Evolutionary conservation across 371 early-diverging fungal genomes (phyloP).

Genomic region (Furculomyces boomerangus): DNA sequence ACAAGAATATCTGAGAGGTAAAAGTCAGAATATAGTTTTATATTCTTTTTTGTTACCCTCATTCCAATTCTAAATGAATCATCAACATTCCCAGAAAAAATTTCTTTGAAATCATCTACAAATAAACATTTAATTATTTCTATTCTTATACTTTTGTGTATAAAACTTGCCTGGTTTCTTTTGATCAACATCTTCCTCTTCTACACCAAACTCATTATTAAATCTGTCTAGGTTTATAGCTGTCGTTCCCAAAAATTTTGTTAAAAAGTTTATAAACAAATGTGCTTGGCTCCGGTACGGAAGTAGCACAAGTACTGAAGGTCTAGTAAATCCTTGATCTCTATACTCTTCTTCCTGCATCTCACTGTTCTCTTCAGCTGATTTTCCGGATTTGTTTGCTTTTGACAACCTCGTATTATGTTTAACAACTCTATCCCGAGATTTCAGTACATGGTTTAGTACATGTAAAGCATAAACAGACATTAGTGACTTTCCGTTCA

Average conservation of each 20-base stretch:
- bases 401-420: slow-evolving; percentile 56
- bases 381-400: slow-evolving; percentile 12
- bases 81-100: slow-evolving; percentile 86
- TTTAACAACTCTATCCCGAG: slow-evolving; percentile 43
- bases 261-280: slow-evolving; percentile 54
- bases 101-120: slow-evolving; percentile 48
- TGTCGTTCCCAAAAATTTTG: slow-evolving; percentile 54
- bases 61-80: slow-evolving; percentile 91
- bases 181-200: slow-evolving; percentile 27
- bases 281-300: slow-evolving; percentile 77
- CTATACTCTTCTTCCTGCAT: slow-evolving; percentile 34
- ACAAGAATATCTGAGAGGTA: slow-evolving; percentile 82
- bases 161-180: slow-evolving; percentile 32
- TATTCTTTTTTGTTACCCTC: slow-evolving; percentile 62
- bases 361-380: background rate
- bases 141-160: background rate
- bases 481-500: slow-evolving; percentile 45
- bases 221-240: slow-evolving; percentile 69
- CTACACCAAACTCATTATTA: slow-evolving; percentile 43
- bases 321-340: slow-evolving; percentile 91
- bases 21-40: slow-evolving; percentile 73
- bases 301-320: slow-evolving; percentile 72
- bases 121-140: background rate
- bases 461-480: slow-evolving; percentile 62
- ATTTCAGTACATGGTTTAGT: slow-evolving; percentile 70